These are phyloP conservation scores for Apocynum venetum DNA, from an alignment of 257 asterid species.

Conservation along the genomic window DNA sequence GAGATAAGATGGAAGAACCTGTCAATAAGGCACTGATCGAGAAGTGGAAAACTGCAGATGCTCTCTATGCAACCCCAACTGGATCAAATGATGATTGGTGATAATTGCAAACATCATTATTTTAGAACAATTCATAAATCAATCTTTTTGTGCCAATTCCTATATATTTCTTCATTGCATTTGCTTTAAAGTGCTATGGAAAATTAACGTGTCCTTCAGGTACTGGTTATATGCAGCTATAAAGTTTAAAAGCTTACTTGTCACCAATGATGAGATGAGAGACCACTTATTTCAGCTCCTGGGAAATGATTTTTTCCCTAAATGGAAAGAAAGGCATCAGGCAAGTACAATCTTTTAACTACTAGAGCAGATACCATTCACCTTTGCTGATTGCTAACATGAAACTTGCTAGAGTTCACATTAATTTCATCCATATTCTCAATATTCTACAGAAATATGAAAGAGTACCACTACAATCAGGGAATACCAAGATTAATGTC, in stretches of 20 bases:
- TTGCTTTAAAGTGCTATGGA: conserved; percentile 14
- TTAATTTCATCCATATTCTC: background rate
- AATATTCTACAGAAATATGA: background rate
- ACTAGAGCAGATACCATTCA: background rate
- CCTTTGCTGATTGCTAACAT: background rate
- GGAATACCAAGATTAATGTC: background rate
- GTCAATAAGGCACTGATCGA: conserved; percentile 49
- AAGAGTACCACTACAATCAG: background rate
- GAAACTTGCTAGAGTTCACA: background rate
- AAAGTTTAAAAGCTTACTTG: conserved; percentile 60
- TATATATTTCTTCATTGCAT: background rate
- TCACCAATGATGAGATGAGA: conserved; percentile 95
- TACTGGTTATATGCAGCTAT: conserved; percentile 97
- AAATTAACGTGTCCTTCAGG: conserved; percentile 43
- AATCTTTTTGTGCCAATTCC: background rate
- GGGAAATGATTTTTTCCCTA: conserved; percentile 85
- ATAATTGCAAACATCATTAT: conserved; percentile 9
- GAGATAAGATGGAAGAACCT: conserved; percentile 68
- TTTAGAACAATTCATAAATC: background rate
- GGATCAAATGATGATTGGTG: conserved; percentile 98
- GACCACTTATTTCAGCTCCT: conserved; percentile 83
- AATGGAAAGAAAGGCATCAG: conserved; percentile 96
- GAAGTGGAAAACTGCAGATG: conserved; percentile 72
- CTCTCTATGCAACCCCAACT: conserved; percentile 83
- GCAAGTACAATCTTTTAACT: conserved; percentile 29